These are phyloP conservation scores for Pogostemon cablin DNA, from an alignment of 257 asterid species.

Conservation along the genomic window DNA sequence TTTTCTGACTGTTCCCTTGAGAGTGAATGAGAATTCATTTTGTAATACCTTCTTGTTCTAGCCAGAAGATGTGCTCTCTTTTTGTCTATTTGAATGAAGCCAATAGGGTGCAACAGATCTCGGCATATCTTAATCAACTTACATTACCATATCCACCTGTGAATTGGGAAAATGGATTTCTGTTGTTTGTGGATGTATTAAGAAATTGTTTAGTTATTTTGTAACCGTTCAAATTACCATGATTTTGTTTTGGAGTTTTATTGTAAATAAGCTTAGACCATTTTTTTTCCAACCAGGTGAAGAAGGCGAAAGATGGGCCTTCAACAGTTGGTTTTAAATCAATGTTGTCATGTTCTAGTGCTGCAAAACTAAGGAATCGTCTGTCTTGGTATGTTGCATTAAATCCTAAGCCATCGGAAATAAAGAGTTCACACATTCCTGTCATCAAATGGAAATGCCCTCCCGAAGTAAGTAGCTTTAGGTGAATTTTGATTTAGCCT, in stretches of 20 bases:
- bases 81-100: neutral
- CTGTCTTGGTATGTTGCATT: constrained; percentile 35
- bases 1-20: neutral
- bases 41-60: neutral
- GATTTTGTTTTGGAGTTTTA: neutral
- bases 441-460: constrained; percentile 47
- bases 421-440: constrained; percentile 25
- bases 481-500: constrained; percentile 9
- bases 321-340: constrained; percentile 27
- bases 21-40: neutral
- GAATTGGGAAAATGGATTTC: constrained; percentile 7
- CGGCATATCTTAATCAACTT: too few relatives aligned
- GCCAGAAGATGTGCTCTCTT: neutral
- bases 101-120: too few relatives aligned
- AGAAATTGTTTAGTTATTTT: neutral
- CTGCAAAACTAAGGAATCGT: neutral
- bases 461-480: constrained; percentile 39
- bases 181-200: constrained; percentile 1
- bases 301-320: constrained; percentile 2
- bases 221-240: neutral
- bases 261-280: neutral
- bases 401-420: constrained; percentile 16
- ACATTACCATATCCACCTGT: neutral
- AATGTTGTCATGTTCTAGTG: constrained; percentile 20
- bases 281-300: constrained; percentile 26